Percentiles rank a stretch among this genome's conserved stretches.
Evolutionary conservation across 306 rosid species (phyloP).

Genomic region (Vigna radiata): DNA sequence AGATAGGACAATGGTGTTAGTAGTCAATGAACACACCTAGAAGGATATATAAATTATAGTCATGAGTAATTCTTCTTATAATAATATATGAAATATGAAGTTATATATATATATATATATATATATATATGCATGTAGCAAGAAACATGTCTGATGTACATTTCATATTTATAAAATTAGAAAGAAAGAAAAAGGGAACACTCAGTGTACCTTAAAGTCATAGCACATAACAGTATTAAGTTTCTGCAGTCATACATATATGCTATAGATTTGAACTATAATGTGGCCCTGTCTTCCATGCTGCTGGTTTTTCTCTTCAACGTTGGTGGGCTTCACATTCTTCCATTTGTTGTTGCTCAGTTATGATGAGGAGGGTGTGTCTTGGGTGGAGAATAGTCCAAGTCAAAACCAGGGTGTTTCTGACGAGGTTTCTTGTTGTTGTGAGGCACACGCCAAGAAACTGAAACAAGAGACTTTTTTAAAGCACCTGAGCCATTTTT

Average conservation of each 20-base stretch:
- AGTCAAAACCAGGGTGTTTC: conserved; percentile 63
- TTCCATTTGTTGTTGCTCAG: conserved; percentile 40
- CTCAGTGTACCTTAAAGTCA: conserved; percentile 9
- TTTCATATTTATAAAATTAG: not conserved
- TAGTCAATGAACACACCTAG: not conserved
- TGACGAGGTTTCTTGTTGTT: conserved; percentile 51
- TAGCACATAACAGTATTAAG: conserved; percentile 6
- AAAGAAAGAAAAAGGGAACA: not conserved
- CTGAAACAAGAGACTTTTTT: conserved; percentile 49
- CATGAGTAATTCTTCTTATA: not conserved
- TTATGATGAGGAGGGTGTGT: conserved; percentile 91
- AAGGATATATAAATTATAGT: not conserved
- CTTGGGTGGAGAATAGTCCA: conserved; percentile 80
- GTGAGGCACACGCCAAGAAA: conserved; percentile 64
- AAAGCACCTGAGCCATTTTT: conserved; percentile 36
- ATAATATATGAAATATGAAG: not conserved
- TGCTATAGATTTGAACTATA: conserved; percentile 18
- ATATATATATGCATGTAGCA: not conserved
- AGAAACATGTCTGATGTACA: conserved; percentile 36
- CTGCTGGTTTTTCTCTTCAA: not conserved
- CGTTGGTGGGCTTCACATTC: not conserved
- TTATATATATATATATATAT: not conserved
- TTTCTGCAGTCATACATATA: conserved; percentile 25
- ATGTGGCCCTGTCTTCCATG: not conserved
- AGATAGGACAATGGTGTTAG: not conserved